Evolutionary conservation across 257 asterid species (phyloP), one percentile per base, ranked within the genome.

Genomic region (Eucommia ulmoides): DNA sequence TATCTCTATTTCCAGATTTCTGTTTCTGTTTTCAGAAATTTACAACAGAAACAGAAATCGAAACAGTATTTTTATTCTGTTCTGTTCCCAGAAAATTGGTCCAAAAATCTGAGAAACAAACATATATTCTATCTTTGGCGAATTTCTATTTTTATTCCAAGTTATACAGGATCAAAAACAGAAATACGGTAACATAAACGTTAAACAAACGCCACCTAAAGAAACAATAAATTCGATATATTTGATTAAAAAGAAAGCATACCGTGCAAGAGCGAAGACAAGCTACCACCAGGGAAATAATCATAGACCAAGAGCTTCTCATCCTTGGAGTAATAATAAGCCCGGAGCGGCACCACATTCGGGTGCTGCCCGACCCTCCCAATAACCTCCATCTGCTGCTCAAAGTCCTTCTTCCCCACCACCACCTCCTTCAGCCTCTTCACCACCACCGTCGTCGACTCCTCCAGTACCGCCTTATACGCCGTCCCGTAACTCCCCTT

Each of bases 401-500:
- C 97, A n/a, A 89, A 89, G 48, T 89, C 95, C 58, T 60, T 88
- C 69, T 82, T 89, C 66, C 89, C 97, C 50, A 89, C 97, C 4
- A 78, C 67, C 2, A 82, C 96, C 63, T 84, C 96, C 68, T 84
- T 89, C 70, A 89, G 62, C 67, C 97, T 72, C 51, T 89, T 89
- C 56, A 89, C 97, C 15, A 84, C 97, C 44, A 89, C 96, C 0
- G 97, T 89, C 0, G 83, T 89, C 1, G 94, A 70, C 78, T 89
- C 97, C 70, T 89, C 97, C 71, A 89, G 61, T 23, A 76, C 85
- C 5, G 96, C 97, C 75, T 84, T 89, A 59, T 84, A 89, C 3
- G 94, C 88, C 11, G 97, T 89, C 19, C 97, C 97, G 45, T 78
- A 89, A 59, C 93, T 84, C 51, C 97, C 97, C 65, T 84, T 89